Base-by-base conservation (phyloP, 2,329 filamentous ascomycete genomes). In the Bisporella sp. region DNA sequence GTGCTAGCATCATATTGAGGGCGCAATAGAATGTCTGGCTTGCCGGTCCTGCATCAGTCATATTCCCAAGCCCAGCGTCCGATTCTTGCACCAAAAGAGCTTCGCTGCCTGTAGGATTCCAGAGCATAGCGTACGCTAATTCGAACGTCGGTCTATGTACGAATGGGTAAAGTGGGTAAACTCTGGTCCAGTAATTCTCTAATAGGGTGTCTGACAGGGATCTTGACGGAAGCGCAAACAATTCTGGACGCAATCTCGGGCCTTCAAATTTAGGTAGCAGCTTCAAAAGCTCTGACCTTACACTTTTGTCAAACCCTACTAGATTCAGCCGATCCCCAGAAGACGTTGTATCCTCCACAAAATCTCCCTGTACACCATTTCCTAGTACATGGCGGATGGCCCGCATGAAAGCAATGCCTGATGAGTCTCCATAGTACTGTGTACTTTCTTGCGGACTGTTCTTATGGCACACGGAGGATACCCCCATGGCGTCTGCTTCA, bases 1-100 rank as follows among this genome's bases (percentile, higher is more conserved):
- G 40, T 9, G 50, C 50, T 41, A 53, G 49, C 21, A 53, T 46
- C 4, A 32, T 31, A 35, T 53, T 53, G 8, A 53, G 31, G 12
- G 47, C 46, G 31, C 50, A 52, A n/a, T 49, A 29, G 42, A 49
- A 53, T 8, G 35, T n/a, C 7, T 35, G 7, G 8, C 41, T 7
- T 31, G 32, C 9, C 32, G 13, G 41, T n/a, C 33, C 29, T 11
- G 48, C 40, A 21, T 21, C 21, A 21, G 21, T 21, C 21, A 21
- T 21, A 5, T 6, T 35, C 5, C 33, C 41, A 13, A 8, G 13
- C 7, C 7, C 13, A 13, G 13, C 35, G 3, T 39, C 13, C 13
- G 35, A 9, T 9, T 11, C 13, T 11, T 9, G 35, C 35, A 3
- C 35, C 13, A 11, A 13, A 13, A 2, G 35, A 11, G 35, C 13